A percentile compares a stretch with the other conserved stretches of the same genome.
phyloP scores from a whole-genome alignment of 2,329 filamentous ascomycete genomes.

The Colletotrichum plurivorum region DNA sequence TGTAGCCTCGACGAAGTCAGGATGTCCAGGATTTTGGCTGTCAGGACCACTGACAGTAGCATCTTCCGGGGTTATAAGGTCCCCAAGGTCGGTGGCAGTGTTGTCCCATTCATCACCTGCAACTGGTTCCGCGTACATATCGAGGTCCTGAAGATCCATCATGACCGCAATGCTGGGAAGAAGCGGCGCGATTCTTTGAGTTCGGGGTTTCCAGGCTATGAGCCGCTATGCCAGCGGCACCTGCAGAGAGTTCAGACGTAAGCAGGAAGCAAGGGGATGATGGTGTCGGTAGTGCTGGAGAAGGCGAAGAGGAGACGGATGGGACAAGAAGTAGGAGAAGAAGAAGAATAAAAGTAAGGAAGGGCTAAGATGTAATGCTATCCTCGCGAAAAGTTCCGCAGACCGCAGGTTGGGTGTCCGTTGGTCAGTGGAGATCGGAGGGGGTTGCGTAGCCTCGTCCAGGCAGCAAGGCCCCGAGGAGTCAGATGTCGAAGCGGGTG shows the following conservation, averaged over 20 bases:
- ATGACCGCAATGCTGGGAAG: not conserved
- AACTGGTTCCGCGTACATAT: not conserved
- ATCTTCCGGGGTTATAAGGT: not conserved
- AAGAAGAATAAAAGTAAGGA: not conserved
- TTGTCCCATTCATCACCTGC: not conserved
- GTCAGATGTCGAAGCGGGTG: slow-evolving; percentile 26
- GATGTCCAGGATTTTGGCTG: not conserved
- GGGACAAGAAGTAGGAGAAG: not conserved
- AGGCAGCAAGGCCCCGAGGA: slow-evolving; percentile 33
- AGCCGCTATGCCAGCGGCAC: not conserved
- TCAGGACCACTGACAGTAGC: not conserved
- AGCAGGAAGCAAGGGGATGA: not conserved
- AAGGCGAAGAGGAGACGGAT: not conserved
- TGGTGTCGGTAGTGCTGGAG: not conserved
- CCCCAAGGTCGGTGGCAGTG: too few species aligned
- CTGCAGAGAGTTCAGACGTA: not conserved
- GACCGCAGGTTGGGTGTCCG: not conserved
- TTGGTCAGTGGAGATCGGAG: slow-evolving; percentile 7
- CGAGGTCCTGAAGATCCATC: slow-evolving; percentile 9
- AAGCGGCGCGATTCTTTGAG: too few species aligned
- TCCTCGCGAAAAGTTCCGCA: not conserved
- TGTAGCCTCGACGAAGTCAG: not conserved
- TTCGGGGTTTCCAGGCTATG: too few species aligned
- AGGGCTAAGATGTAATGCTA: not conserved
- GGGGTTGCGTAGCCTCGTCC: slow-evolving; percentile 33